These are phyloP conservation scores for Saturnispora mendoncae DNA, from an alignment of 805 yeast species.

Conservation along the genomic window DNA sequence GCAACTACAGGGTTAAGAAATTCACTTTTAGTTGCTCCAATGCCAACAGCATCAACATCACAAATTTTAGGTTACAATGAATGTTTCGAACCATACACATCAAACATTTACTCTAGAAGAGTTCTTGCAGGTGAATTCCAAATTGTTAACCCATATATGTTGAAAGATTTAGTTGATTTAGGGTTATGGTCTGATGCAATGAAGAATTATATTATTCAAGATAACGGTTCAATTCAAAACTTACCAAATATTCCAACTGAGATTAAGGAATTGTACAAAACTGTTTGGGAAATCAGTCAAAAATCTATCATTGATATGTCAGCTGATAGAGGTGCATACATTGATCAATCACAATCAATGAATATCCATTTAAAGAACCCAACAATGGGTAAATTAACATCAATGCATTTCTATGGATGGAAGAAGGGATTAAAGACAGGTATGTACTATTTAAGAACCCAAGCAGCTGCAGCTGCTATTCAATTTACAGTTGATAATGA, in stretches of 20 bases:
- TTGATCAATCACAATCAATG: constrained; percentile 89
- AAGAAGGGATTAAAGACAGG: constrained; percentile 98
- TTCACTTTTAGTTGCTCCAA: constrained; percentile 53
- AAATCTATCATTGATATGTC: constrained; percentile 54
- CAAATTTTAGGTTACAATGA: constrained; percentile 55
- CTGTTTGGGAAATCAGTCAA: constrained; percentile 57
- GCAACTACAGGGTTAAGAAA: constrained; percentile 46
- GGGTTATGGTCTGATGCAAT: constrained; percentile 50
- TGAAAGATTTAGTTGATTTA: constrained; percentile 48
- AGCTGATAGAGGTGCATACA: constrained; percentile 70
- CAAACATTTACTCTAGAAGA: constrained; percentile 54
- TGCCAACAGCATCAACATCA: constrained; percentile 63
- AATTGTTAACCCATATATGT: constrained; percentile 50
- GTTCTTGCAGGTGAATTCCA: constrained; percentile 58
- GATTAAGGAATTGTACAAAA: constrained; percentile 45
- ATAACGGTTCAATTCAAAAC: constrained; percentile 50
- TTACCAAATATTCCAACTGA: constrained; percentile 47
- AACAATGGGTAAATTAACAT: constrained; percentile 94
- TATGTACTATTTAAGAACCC: constrained; percentile 96
- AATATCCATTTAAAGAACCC: constrained; percentile 88
- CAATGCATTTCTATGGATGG: constrained; percentile 99
- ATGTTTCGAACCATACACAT: constrained; percentile 56
- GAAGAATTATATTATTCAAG: constrained; percentile 47
- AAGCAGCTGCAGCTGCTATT: constrained; percentile 96
- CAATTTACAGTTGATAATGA: constrained; percentile 75